Evolutionary conservation across 2,329 filamentous ascomycete species (phyloP).

Genomic region (Colletotrichum noveboracense): DNA sequence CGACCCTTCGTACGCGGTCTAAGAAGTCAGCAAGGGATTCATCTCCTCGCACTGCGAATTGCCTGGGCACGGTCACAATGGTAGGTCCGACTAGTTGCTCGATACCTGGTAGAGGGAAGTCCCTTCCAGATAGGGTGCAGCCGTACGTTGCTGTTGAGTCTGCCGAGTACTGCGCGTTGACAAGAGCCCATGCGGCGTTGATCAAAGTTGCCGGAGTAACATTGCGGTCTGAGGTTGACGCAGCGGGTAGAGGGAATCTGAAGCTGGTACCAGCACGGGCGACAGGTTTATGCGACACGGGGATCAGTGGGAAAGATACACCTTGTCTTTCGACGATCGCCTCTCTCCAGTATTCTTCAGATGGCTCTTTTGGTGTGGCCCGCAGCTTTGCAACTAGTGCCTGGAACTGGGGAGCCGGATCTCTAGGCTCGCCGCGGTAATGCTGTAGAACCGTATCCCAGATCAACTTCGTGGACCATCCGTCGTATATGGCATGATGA

Average conservation of each 20-base stretch:
- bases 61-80: conserved; percentile 33
- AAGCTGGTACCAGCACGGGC: not conserved
- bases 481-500: conserved; percentile 26
- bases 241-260: not conserved
- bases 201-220: conserved; percentile 23
- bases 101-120: conserved; percentile 28
- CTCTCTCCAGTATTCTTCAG: not conserved
- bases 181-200: conserved; percentile 32
- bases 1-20: conserved; percentile 12
- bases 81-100: conserved; percentile 31
- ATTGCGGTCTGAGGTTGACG: not conserved
- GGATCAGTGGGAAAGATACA: not conserved
- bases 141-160: conserved; percentile 30
- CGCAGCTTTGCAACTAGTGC: not conserved
- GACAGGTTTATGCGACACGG: not conserved
- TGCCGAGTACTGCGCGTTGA: conserved; percentile 40
- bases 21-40: conserved; percentile 7
- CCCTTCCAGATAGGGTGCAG: conserved; percentile 30
- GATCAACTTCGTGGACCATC: conserved; percentile 2
- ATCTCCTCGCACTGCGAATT: conserved; percentile 20
- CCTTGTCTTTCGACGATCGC: not conserved
- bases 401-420: not conserved
- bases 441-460: not conserved
- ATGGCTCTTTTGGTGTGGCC: not conserved
- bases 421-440: not conserved